Evolutionary conservation across 305 asterid genomes (phyloP).

Genomic region (Stenogyne calaminthoides): DNA sequence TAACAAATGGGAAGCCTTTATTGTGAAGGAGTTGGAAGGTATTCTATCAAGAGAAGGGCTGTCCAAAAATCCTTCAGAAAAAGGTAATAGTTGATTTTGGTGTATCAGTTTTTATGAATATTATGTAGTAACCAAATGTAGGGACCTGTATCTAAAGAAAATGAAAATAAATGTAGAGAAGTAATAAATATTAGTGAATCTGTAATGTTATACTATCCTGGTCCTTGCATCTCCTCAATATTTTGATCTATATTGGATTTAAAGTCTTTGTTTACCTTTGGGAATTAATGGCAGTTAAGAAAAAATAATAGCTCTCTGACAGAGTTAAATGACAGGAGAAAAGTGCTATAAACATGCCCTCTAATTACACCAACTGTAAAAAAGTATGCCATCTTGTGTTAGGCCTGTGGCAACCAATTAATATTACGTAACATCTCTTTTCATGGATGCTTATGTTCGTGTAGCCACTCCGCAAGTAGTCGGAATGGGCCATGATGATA

Average conservation of each 20-base stretch:
- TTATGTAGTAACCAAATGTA: conserved; percentile 10
- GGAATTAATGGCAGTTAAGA: not conserved
- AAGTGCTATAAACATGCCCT: not conserved
- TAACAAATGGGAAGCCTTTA: conserved; percentile 67
- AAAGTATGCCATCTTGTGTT: not conserved
- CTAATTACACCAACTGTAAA: not conserved
- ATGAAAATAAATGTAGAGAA: not conserved
- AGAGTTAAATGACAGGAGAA: not conserved
- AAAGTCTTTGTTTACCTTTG: conserved; percentile 13
- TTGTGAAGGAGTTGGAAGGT: conserved; percentile 77
- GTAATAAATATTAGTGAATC: conserved; percentile 1
- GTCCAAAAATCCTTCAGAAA: conserved; percentile 74
- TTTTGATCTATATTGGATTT: not conserved
- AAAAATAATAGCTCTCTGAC: not conserved
- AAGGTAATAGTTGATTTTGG: conserved; percentile 56
- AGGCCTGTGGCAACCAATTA: not conserved
- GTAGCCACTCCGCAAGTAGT: not conserved
- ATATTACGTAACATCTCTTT: not conserved
- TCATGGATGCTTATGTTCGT: conserved; percentile 9
- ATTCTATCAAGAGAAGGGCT: conserved; percentile 87
- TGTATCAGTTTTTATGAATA: conserved; percentile 16
- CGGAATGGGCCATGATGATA: not conserved
- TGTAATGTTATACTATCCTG: not conserved
- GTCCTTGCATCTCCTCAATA: not conserved
- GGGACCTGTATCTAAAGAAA: conserved; percentile 10